phyloP scores from a whole-genome alignment of 2,329 filamentous ascomycete species.

The Didymella pomorum region DNA sequence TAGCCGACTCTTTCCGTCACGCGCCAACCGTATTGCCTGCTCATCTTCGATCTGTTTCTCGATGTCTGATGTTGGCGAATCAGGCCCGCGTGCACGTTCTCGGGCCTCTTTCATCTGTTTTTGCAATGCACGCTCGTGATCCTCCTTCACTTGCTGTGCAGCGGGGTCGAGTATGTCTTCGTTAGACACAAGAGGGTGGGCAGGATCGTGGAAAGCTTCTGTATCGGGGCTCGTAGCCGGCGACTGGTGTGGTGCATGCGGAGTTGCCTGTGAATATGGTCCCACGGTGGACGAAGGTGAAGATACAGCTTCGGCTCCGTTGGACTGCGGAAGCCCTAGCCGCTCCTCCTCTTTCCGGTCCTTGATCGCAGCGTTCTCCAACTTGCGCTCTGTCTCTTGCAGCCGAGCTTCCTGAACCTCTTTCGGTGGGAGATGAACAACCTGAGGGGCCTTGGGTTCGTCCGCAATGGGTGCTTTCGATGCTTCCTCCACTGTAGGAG shows the following conservation, averaged over 20 bases:
- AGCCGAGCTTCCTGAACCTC: slow-evolving; percentile 59
- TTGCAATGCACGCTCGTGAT: slow-evolving; percentile 61
- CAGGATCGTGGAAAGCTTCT: slow-evolving; percentile 55
- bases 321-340: slow-evolving; percentile 38
- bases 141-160: slow-evolving; percentile 58
- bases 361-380: slow-evolving; percentile 48
- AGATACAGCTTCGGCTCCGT: slow-evolving; percentile 49
- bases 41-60: slow-evolving; percentile 66
- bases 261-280: slow-evolving; percentile 76
- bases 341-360: slow-evolving; percentile 51
- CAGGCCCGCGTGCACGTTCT: slow-evolving; percentile 52
- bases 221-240: slow-evolving; percentile 78
- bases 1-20: slow-evolving; percentile 44
- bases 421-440: slow-evolving; percentile 59
- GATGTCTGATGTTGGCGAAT: slow-evolving; percentile 64
- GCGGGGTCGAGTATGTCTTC: slow-evolving; percentile 48
- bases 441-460: slow-evolving; percentile 41
- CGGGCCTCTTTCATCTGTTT: slow-evolving; percentile 59
- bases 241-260: slow-evolving; percentile 71
- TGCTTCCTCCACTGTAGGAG: slow-evolving; percentile 37
- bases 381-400: slow-evolving; percentile 52
- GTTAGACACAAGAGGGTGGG: slow-evolving; percentile 35
- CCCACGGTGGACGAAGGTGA: slow-evolving; percentile 71
- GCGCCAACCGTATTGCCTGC: slow-evolving; percentile 52
- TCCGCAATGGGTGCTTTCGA: slow-evolving; percentile 7